Conservation (phyloP, 2,329 filamentous ascomycete genomes). For the Ceratocystis lukuohia region DNA sequence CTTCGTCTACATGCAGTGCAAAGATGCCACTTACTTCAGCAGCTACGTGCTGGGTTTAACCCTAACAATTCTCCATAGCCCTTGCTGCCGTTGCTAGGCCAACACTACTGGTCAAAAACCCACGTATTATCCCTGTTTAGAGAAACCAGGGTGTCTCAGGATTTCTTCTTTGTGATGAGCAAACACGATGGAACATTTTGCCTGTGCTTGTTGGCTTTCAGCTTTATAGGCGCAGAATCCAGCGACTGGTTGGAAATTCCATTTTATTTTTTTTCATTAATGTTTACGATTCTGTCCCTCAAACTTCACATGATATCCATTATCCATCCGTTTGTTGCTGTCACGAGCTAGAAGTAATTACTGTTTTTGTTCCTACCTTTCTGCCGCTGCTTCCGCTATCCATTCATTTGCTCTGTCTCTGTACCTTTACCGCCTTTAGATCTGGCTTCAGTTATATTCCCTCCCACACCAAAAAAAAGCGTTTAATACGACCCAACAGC, state of each 20-base stretch:
- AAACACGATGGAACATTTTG: neutral
- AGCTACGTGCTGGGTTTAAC: neutral
- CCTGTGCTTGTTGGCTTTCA: constrained; percentile 2
- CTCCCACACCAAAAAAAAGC: neutral
- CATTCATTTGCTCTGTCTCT: neutral
- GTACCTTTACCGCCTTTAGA: constrained; percentile 8
- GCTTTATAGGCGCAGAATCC: neutral
- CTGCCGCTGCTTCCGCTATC: neutral
- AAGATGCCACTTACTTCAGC: neutral
- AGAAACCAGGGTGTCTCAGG: neutral
- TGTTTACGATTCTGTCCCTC: neutral
- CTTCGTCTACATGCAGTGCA: neutral
- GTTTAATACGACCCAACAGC: neutral
- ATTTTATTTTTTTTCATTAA: neutral
- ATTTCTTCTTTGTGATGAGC: constrained; percentile 1
- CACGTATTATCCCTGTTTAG: constrained; percentile 14
- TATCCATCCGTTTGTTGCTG: neutral
- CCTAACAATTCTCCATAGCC: neutral
- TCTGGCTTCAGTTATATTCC: neutral
- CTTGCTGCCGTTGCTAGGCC: constrained; percentile 11
- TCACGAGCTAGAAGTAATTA: neutral
- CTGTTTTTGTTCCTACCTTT: neutral
- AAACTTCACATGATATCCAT: neutral
- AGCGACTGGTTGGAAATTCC: neutral
- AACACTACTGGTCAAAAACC: constrained; percentile 12